phyloP scores from a whole-genome alignment of 2,329 filamentous ascomycete genomes.

The Neofusicoccum parvum region DNA sequence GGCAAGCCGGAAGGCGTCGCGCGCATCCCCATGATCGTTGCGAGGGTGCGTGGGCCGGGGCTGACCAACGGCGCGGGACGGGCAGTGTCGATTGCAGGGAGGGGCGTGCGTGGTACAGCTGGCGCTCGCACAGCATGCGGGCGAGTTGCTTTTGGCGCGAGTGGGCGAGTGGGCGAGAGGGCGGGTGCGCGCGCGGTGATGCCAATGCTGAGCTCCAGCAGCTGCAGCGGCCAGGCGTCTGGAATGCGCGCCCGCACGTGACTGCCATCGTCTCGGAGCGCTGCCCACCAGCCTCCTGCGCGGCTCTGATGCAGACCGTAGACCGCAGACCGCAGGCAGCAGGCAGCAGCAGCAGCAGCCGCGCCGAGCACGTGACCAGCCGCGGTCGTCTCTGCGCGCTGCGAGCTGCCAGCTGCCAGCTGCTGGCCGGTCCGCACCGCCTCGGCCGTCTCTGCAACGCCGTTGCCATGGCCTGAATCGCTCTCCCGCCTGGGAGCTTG shows the following conservation, averaged over 20 bases:
- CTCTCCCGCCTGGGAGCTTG: background rate
- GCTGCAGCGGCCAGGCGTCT: background rate
- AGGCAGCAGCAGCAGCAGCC: too few species aligned
- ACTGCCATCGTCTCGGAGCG: background rate
- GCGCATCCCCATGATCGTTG: conserved; percentile 1
- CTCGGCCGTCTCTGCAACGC: too few species aligned
- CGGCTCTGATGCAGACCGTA: too few species aligned
- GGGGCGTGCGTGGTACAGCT: background rate
- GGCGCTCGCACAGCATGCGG: conserved; percentile 6
- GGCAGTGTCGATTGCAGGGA: conserved; percentile 4
- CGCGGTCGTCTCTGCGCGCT: too few species aligned
- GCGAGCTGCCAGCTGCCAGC: too few species aligned
- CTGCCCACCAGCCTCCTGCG: too few species aligned
- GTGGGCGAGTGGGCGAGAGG: background rate
- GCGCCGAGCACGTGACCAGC: too few species aligned
- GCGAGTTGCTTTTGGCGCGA: conserved; percentile 3
- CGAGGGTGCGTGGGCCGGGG: background rate
- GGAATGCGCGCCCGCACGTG: background rate
- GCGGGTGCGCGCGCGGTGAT: too few species aligned
- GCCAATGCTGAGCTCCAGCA: background rate
- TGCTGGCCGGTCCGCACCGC: too few species aligned
- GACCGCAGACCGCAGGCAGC: too few species aligned
- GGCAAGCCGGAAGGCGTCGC: background rate
- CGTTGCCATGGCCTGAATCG: background rate
- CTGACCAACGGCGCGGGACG: background rate